Evolutionary conservation across 768 basidiomycete species (phyloP), one percentile per base, ranked within the genome.

Genomic region (Mycena metata): DNA sequence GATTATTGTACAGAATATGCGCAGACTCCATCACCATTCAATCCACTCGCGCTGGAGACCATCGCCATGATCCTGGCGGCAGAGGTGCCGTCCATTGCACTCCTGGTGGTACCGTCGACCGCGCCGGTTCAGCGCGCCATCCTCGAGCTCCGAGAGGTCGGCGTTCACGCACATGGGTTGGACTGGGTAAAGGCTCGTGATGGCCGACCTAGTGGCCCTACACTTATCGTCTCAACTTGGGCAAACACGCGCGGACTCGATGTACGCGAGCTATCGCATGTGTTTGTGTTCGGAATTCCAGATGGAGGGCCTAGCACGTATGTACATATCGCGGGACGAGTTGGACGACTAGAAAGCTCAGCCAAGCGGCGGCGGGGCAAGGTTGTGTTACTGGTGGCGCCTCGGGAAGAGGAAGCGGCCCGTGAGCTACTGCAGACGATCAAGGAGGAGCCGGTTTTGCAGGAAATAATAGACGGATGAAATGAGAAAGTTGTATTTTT

Each of bases 211-310:
- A 68, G 76, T 36, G 77, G 83, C 42, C 90, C 92, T 24, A 86
- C 79, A 24, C 75, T 94, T 73, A 82, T 95, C 36, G 90, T 95
- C 45, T 84, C 86, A 16, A 93, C 92, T 0, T 79, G 87, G 24
- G 90, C 91, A 19, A 89, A 89, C 21, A 88, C 87, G 41, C 89
- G 93, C 54, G 93, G 93, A 30, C 78, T 95, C 55, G 92, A 95
- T 79, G 77, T 94, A 58, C 90, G 89, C 12, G 84, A 84, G 67
- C 81, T 94, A 72, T 86, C 87, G 52, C 93, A 94, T 75, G 92
- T 94, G 21, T 93, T 95, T 76, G 80, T 93, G 56, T 78, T 91
- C 50, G 92, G 92, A 5, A 79, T 91, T 3, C 85, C 88, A 8
- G 84, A 86, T 66, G 84, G 82, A 35, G 84, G 82, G 35, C 75